These are phyloP conservation scores for Gaultheria prostrata DNA, from an alignment of 148 eudicot genomes.

Conservation along the genomic window DNA sequence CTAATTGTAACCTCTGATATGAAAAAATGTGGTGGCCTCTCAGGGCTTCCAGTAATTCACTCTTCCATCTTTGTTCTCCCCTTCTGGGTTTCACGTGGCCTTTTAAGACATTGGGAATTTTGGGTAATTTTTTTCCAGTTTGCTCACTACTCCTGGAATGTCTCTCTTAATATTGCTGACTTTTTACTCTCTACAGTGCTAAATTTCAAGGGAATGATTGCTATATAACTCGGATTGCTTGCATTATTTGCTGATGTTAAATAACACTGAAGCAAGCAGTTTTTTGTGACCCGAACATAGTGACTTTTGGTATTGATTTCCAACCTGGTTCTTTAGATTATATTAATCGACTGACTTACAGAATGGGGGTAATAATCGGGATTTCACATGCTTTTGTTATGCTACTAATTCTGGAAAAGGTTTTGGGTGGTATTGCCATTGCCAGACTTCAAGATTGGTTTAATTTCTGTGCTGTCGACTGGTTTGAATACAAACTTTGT, in stretches of 20 bases:
- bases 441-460: conserved; percentile 9
- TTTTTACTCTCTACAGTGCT: background rate
- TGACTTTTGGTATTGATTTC: conserved; percentile 1
- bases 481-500: conserved; percentile 11
- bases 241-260: background rate
- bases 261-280: background rate
- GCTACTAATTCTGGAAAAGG: conserved; percentile 3
- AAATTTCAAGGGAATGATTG: background rate
- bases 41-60: background rate
- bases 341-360: background rate
- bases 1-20: background rate
- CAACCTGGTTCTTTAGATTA: background rate
- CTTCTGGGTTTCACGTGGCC: background rate
- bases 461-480: conserved; percentile 3
- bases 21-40: background rate
- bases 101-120: background rate
- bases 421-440: background rate
- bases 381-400: background rate
- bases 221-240: background rate
- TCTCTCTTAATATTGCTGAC: background rate
- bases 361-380: background rate
- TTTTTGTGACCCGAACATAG: background rate
- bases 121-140: background rate
- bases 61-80: background rate
- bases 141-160: background rate